phyloP scores from a whole-genome alignment of 495 filamentous ascomycete species.

The Annulohypoxylon moriforme region DNA sequence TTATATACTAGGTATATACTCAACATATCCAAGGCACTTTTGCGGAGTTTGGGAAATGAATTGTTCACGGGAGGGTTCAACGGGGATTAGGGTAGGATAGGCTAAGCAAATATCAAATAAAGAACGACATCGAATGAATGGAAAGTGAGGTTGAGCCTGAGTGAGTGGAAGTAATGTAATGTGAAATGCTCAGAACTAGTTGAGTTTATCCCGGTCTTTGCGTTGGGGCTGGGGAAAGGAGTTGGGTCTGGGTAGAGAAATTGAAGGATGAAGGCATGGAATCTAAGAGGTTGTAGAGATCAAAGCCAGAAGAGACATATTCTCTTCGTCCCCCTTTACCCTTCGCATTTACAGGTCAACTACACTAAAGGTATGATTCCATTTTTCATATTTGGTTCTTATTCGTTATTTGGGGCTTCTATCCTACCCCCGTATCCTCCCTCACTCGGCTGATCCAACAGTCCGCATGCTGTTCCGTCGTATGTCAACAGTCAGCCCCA shows the following conservation, averaged over 20 bases:
- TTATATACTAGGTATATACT: constrained; percentile 23
- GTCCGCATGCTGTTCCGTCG: not conserved
- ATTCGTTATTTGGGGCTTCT: not conserved
- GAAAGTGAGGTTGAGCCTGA: not conserved
- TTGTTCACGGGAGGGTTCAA: not conserved
- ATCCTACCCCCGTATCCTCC: not conserved
- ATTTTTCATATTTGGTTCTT: not conserved
- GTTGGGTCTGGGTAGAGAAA: not conserved
- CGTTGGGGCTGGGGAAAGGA: not conserved
- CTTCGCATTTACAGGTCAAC: no score
- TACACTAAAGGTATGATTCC: no score
- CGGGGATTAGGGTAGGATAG: constrained; percentile 3
- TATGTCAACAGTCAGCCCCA: not conserved
- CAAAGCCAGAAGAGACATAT: no score
- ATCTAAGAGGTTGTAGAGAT: not conserved
- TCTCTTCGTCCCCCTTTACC: no score
- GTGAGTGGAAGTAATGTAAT: not conserved
- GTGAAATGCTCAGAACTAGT: not conserved
- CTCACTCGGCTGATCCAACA: no score
- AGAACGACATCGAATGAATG: constrained; percentile 12
- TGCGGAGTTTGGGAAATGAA: constrained; percentile 24
- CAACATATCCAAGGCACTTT: constrained; percentile 24
- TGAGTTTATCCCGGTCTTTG: not conserved
- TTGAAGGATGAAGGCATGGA: not conserved
- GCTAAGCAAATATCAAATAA: constrained; percentile 26